phyloP scores from a whole-genome alignment of 371 early-diverging fungal genomes.

The Fennellomyces sp. region DNA sequence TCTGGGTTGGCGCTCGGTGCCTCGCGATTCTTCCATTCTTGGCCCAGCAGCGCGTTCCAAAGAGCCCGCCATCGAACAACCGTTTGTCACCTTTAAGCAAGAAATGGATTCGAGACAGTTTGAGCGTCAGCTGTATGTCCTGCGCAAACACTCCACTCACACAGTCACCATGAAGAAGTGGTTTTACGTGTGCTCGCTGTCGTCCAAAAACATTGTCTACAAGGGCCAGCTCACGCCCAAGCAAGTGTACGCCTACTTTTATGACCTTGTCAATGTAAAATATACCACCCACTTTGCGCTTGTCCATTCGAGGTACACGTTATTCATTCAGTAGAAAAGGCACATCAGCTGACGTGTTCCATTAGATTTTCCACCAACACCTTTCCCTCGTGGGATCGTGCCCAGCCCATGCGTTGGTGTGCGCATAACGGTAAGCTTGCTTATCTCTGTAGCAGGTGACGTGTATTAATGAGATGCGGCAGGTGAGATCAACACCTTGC shows the following conservation, averaged over 20 bases:
- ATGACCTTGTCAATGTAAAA: neutral
- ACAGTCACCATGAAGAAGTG: conserved; percentile 78
- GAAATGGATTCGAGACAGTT: conserved; percentile 74
- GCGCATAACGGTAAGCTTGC: conserved; percentile 91
- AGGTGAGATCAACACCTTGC: conserved; percentile 97
- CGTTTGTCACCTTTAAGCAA: conserved; percentile 74
- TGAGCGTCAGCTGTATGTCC: conserved; percentile 85
- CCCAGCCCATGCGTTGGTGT: conserved; percentile 96
- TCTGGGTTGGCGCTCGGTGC: conserved; percentile 91
- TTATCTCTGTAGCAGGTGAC: neutral
- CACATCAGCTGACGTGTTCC: neutral
- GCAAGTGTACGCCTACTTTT: conserved; percentile 62
- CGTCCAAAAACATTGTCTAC: conserved; percentile 91
- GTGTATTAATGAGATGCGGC: too few species aligned
- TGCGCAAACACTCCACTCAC: conserved; percentile 90
- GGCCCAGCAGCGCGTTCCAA: conserved; percentile 87
- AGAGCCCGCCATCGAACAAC: conserved; percentile 94
- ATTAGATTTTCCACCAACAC: conserved; percentile 97
- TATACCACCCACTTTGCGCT: neutral
- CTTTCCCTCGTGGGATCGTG: conserved; percentile 97
- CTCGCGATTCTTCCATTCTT: conserved; percentile 82
- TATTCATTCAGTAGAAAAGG: too few species aligned
- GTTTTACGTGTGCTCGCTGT: conserved; percentile 96
- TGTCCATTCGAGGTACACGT: neutral
- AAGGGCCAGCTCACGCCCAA: conserved; percentile 94